phyloP scores from a whole-genome alignment of 495 filamentous ascomycete species.

The Xylaria flabelliformis region DNA sequence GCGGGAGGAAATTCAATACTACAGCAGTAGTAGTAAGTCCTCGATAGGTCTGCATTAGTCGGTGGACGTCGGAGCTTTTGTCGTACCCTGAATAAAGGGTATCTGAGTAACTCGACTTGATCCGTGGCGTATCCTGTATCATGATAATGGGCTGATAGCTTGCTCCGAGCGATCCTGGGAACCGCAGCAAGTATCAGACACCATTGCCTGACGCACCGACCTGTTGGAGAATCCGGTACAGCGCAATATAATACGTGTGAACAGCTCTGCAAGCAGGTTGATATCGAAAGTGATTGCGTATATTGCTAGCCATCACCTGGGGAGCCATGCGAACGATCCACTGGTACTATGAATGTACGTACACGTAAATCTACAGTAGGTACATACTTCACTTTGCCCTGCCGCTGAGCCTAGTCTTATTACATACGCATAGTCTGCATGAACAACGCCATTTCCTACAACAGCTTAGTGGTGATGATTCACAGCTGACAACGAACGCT shows the following conservation, averaged over 20 bases:
- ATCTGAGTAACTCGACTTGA: neutral
- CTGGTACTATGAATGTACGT: neutral
- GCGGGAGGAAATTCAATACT: constrained; percentile 9
- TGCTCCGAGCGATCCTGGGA: neutral
- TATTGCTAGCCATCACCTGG: neutral
- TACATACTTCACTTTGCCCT: neutral
- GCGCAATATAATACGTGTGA: neutral
- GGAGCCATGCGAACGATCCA: neutral
- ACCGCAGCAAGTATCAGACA: neutral
- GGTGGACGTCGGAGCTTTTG: constrained; percentile 4
- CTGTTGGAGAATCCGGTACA: neutral
- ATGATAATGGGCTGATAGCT: neutral
- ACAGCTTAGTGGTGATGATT: constrained; percentile 6
- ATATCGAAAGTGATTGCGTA: neutral
- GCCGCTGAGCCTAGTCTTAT: neutral
- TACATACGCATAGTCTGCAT: neutral
- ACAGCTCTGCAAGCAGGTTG: neutral
- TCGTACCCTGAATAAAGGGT: neutral
- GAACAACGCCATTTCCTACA: neutral
- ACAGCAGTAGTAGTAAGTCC: neutral
- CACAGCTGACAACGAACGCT: neutral
- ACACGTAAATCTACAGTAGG: neutral
- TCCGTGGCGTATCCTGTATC: neutral
- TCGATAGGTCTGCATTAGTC: neutral
- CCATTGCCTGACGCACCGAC: neutral